Percentiles rank a stretch among this genome's conserved stretches.
These are phyloP conservation scores for Phascolomyces articulosus DNA, from an alignment of 371 early-diverging fungal species.

Conservation along the genomic window DNA sequence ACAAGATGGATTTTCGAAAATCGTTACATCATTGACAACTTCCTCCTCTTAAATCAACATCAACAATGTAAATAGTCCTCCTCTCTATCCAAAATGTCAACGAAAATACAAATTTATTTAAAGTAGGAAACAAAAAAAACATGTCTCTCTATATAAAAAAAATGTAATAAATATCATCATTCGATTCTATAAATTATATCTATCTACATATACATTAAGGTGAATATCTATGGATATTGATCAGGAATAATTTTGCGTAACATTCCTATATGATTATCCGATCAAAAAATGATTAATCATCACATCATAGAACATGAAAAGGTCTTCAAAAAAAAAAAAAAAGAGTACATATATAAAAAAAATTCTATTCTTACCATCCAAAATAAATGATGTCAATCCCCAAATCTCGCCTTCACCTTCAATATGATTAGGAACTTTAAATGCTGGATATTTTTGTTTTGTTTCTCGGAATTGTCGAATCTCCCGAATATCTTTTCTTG, in stretches of 20 bases:
- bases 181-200: not conserved
- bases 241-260: not conserved
- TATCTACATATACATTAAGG: not conserved
- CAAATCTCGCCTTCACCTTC: slow-evolving; percentile 65
- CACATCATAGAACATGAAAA: too few species aligned
- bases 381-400: slow-evolving; percentile 85
- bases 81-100: too few species aligned
- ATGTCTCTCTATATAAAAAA: not conserved
- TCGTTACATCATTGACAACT: slow-evolving; percentile 3
- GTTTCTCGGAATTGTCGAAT: slow-evolving; percentile 65
- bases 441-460: slow-evolving; percentile 63
- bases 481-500: slow-evolving; percentile 50
- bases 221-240: not conserved
- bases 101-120: too few species aligned
- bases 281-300: too few species aligned
- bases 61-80: slow-evolving; percentile 1
- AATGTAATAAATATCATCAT: slow-evolving; percentile 1
- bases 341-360: not conserved
- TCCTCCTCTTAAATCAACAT: slow-evolving; percentile 4
- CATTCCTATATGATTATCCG: not conserved
- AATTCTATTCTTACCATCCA: slow-evolving; percentile 51
- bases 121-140: not conserved
- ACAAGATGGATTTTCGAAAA: slow-evolving; percentile 7
- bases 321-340: not conserved
- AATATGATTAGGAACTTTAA: slow-evolving; percentile 53